Percentiles rank a stretch among this genome's conserved stretches.
Conservation (phyloP, 2,329 filamentous ascomycete genomes). For the Cytospora piceicola region DNA sequence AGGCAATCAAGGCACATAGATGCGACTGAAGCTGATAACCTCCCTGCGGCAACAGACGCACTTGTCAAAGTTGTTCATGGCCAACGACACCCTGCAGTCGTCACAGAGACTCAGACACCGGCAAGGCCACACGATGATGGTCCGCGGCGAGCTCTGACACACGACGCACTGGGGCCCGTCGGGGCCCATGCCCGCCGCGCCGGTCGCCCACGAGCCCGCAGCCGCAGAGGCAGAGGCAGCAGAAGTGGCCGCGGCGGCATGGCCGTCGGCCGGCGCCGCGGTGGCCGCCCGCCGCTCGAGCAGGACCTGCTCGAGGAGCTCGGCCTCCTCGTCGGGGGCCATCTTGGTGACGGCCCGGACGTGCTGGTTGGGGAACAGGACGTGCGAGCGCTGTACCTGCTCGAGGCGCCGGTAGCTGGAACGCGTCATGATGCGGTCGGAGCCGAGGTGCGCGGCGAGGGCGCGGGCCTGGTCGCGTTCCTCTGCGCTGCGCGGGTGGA, state of each 20-base stretch:
- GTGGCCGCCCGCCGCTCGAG: conserved; percentile 51
- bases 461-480: conserved; percentile 81
- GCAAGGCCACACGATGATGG: conserved; percentile 95
- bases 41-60: conserved; percentile 93
- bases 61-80: conserved; percentile 96
- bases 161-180: conserved; percentile 87
- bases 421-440: conserved; percentile 76
- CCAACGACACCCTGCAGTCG: conserved; percentile 89
- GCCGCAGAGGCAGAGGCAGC: conserved; percentile 27
- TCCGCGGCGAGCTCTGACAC: conserved; percentile 83
- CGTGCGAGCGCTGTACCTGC: conserved; percentile 69
- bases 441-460: conserved; percentile 77
- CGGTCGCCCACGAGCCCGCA: conserved; percentile 64
- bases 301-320: conserved; percentile 63
- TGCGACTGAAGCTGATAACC: conserved; percentile 84
- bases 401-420: conserved; percentile 72
- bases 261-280: conserved; percentile 28
- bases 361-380: conserved; percentile 59
- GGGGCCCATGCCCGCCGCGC: conserved; percentile 71
- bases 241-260: conserved; percentile 23
- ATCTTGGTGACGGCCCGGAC: conserved; percentile 49
- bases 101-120: conserved; percentile 93
- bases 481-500: conserved; percentile 78
- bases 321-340: conserved; percentile 62
- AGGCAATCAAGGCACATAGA: conserved; percentile 75